These are phyloP conservation scores for sweet orange (Citrus sinensis) DNA, from an alignment of 345 rosid species.

Conservation along the genomic window DNA sequence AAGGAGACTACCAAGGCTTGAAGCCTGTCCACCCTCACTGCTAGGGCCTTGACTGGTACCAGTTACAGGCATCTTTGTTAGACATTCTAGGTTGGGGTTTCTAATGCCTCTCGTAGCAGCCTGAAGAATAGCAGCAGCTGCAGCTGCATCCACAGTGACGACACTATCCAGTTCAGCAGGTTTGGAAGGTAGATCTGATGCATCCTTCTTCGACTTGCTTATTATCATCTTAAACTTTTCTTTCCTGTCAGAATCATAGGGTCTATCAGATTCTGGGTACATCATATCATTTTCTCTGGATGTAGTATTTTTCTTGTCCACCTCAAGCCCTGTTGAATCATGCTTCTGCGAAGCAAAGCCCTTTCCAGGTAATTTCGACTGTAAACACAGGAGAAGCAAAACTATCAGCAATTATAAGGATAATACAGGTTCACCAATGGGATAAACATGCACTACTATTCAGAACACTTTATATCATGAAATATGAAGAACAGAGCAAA, in stretches of 20 bases:
- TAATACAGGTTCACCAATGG: not conserved
- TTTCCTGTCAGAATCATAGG: slow-evolving; percentile 59
- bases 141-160: slow-evolving; percentile 66
- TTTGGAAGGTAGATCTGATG: slow-evolving; percentile 48
- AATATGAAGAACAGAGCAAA: not conserved
- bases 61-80: slow-evolving; percentile 37
- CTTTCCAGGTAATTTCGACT: slow-evolving; percentile 52
- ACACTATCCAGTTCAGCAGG: slow-evolving; percentile 45
- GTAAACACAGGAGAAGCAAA: slow-evolving; percentile 19
- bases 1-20: slow-evolving; percentile 16
- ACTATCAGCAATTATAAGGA: not conserved
- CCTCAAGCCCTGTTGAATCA: slow-evolving; percentile 26
- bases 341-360: slow-evolving; percentile 37
- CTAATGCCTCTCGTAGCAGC: slow-evolving; percentile 85
- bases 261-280: slow-evolving; percentile 51
- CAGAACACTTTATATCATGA: not conserved
- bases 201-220: slow-evolving; percentile 64
- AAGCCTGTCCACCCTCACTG: slow-evolving; percentile 35
- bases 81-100: slow-evolving; percentile 58
- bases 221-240: slow-evolving; percentile 79
- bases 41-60: slow-evolving; percentile 34
- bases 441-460: no score
- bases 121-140: slow-evolving; percentile 93
- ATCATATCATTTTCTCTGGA: slow-evolving; percentile 39
- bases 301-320: slow-evolving; percentile 42